Percentiles rank a stretch among this genome's conserved stretches.
Conservation (phyloP, 305 asterid genomes). For the Coffea humblotiana region DNA sequence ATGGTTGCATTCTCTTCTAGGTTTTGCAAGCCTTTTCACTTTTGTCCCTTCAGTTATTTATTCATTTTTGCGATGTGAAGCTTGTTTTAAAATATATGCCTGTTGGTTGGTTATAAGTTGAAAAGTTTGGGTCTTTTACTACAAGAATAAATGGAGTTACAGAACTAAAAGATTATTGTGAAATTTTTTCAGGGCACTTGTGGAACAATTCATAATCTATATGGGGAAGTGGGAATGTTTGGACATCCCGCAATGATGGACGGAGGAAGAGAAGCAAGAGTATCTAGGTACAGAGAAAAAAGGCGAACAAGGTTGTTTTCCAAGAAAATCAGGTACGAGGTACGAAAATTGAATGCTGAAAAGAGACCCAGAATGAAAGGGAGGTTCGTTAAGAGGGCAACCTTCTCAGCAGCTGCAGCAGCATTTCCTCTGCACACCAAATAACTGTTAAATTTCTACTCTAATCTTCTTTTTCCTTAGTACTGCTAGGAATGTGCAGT, state of each 20-base stretch:
- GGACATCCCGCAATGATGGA: conserved; percentile 35
- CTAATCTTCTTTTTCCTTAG: neutral
- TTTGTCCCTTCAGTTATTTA: neutral
- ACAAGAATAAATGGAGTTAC: neutral
- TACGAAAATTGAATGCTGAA: conserved; percentile 83
- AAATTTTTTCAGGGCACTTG: conserved; percentile 45
- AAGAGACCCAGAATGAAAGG: conserved; percentile 95
- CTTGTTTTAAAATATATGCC: neutral
- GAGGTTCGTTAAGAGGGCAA: conserved; percentile 77
- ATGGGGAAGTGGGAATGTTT: conserved; percentile 43
- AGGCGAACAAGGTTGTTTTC: conserved; percentile 77
- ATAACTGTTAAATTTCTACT: conserved; percentile 7
- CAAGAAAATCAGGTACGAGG: conserved; percentile 88
- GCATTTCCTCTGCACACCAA: conserved; percentile 38
- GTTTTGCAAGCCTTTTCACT: neutral
- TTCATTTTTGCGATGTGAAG: neutral
- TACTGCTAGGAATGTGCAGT: neutral
- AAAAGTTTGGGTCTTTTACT: neutral
- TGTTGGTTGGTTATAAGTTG: neutral
- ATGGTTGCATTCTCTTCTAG: neutral
- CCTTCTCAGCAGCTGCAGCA: conserved; percentile 33
- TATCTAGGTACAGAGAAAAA: conserved; percentile 77
- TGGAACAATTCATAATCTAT: conserved; percentile 37
- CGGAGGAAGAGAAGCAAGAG: conserved; percentile 77
- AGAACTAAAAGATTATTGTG: too few relatives aligned